Conservation (phyloP, 129 eudicot species). For the Gnaphalium uliginosum region DNA sequence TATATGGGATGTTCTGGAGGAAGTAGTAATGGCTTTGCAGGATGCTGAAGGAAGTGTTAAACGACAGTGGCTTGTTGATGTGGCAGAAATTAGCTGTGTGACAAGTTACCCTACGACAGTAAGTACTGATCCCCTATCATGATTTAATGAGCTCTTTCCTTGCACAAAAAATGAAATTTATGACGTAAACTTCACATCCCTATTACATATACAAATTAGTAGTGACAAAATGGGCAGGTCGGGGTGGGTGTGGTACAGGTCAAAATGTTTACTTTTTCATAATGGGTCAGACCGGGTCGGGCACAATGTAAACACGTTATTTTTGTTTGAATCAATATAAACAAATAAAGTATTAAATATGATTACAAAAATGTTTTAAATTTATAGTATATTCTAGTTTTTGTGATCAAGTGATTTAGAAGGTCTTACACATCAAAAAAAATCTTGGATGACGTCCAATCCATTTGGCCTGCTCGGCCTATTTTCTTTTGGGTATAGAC, state of each 20-base stretch:
- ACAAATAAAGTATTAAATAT: neutral
- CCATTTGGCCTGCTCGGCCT: neutral
- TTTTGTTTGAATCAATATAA: neutral
- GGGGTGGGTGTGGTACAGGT: neutral
- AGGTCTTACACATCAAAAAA: neutral
- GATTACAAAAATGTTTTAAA: neutral
- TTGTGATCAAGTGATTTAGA: neutral
- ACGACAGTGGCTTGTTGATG: constrained; percentile 84
- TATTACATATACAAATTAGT: neutral
- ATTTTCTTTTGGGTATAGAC: neutral
- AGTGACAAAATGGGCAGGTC: neutral
- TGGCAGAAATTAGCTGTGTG: constrained; percentile 78
- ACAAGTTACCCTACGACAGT: constrained; percentile 80
- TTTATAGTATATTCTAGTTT: neutral
- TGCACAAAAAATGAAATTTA: neutral
- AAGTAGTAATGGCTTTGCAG: constrained; percentile 64
- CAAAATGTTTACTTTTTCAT: neutral
- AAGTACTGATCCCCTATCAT: constrained; percentile 20
- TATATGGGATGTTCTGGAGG: constrained; percentile 76
- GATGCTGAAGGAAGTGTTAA: constrained; percentile 61
- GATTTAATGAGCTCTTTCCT: neutral
- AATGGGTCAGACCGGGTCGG: neutral
- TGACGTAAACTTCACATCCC: neutral
- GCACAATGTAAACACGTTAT: neutral
- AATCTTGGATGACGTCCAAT: neutral